Evolutionary conservation across 306 rosid genomes (phyloP), one percentile per base, ranked within the genome.

Genomic region (Morella rubra): DNA sequence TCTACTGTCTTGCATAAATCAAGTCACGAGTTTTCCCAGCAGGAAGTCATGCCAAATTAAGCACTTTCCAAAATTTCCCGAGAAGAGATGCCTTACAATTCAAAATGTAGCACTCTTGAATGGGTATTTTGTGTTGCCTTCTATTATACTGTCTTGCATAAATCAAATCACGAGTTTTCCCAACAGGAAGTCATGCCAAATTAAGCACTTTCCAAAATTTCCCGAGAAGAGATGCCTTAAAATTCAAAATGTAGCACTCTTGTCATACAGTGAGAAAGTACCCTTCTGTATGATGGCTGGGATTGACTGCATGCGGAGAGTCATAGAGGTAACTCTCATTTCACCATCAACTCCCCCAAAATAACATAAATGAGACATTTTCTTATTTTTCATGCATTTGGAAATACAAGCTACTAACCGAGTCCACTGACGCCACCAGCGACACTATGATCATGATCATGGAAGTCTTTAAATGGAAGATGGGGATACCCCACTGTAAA

Each of bases 401-500:
- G 53, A 2, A 69, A 37, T 60, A 59, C 18, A 42, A 55, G 66
- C 32, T 4, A 87, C 97, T 73, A 72, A 88, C 97, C 69, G 97
- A 95, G 80, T 95, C 97, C 76, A 95, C 96, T 59, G 97, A 86
- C 46, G 97, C 90, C 62, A 92, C 90, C 66, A 95, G 90, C 10
- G 97, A 85, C 61, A 81, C 93, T 77, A 92, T 80, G 79, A 88
- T 82, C 98, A 92, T 92, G 75, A 91, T 88, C 74, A 93, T 75
- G 75, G 91, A 86, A 73, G 98, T 93, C 87, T 87, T 91, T 73
- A 89, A 79, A 76, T 86, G 90, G 87, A 93, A 91, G 85, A 91
- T 79, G 58, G 93, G 98, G 74, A 85, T 76, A 62, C 98, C 98
- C 98, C 97, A 93, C 64, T 93, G 98, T 69, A 93, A 84, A 75